Percentiles rank a stretch among this genome's conserved stretches.
phyloP scores from a whole-genome alignment of 2,329 filamentous ascomycete genomes.

The Phialemonium atrogriseum region DNA sequence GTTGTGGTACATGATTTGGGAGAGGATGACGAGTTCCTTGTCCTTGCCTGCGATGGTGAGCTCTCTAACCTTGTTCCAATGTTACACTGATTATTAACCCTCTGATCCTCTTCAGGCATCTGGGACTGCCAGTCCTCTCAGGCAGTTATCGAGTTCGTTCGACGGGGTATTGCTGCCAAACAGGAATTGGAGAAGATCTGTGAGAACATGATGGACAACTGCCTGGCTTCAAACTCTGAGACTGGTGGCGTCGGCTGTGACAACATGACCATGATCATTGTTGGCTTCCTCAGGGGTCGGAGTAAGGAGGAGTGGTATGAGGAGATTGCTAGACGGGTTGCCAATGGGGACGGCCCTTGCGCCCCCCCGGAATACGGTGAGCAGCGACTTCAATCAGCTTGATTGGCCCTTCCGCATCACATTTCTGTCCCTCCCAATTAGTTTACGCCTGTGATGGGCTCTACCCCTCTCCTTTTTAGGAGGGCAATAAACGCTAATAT shows the following conservation, averaged over 20 bases:
- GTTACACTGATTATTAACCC: conserved; percentile 4
- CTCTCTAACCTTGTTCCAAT: conserved; percentile 7
- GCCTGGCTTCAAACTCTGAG: conserved; percentile 93
- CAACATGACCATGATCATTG: conserved; percentile 97
- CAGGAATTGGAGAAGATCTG: conserved; percentile 92
- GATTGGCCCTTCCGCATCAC: conserved; percentile 6
- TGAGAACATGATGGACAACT: conserved; percentile 99
- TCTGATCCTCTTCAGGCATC: conserved; percentile 66
- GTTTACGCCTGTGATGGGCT: too few relatives aligned
- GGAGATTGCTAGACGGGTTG: conserved; percentile 85
- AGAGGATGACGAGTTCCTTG: conserved; percentile 91
- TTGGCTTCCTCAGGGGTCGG: conserved; percentile 84
- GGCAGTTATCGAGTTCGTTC: conserved; percentile 92
- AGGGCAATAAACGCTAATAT: background rate
- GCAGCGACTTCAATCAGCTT: conserved; percentile 40
- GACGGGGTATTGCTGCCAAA: conserved; percentile 91
- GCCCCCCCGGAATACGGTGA: conserved; percentile 99
- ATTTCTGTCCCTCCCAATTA: conserved; percentile 3
- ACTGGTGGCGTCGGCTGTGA: conserved; percentile 96
- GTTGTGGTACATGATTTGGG: conserved; percentile 84
- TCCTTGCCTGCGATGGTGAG: conserved; percentile 87
- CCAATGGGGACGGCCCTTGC: conserved; percentile 94
- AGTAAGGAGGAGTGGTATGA: conserved; percentile 98
- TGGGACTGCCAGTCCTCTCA: conserved; percentile 99
- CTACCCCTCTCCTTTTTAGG: conserved; percentile 2